phyloP scores from a whole-genome alignment of 768 basidiomycete genomes.

The Hydnum rufescens region DNA sequence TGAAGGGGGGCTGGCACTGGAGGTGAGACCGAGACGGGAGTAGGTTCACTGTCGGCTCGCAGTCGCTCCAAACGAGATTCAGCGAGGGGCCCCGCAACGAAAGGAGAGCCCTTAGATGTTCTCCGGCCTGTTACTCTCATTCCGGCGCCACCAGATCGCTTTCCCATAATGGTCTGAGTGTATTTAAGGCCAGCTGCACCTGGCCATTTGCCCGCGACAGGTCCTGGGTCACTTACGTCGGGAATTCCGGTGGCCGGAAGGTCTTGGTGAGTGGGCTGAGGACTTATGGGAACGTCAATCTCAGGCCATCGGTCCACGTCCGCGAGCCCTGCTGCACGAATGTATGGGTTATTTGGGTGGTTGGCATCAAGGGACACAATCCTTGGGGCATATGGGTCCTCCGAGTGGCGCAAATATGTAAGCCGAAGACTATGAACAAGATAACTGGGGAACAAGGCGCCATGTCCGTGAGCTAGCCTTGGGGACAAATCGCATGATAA shows the following conservation, averaged over 20 bases:
- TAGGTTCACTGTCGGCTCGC: conserved; percentile 15
- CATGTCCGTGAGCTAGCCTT: background rate
- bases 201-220: conserved; percentile 3
- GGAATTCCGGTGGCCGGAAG: background rate
- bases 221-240: background rate
- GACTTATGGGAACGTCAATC: conserved; percentile 47
- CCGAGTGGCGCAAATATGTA: conserved; percentile 70
- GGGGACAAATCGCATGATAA: background rate
- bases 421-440: conserved; percentile 73
- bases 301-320: conserved; percentile 76
- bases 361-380: conserved; percentile 63
- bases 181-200: conserved; percentile 47
- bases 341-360: conserved; percentile 66
- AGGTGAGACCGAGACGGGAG: conserved; percentile 9
- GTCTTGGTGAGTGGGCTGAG: conserved; percentile 25
- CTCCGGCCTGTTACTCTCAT: conserved; percentile 56
- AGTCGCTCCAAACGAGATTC: conserved; percentile 5
- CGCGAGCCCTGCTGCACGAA: conserved; percentile 57
- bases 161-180: conserved; percentile 76
- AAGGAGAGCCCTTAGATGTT: conserved; percentile 17
- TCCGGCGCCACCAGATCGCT: conserved; percentile 49
- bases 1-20: background rate
- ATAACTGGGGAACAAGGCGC: conserved; percentile 23
- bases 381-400: conserved; percentile 67
- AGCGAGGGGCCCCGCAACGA: background rate